Conservation (phyloP, 371 early-diverging fungal species). For the Saksenaea oblongispora region DNA sequence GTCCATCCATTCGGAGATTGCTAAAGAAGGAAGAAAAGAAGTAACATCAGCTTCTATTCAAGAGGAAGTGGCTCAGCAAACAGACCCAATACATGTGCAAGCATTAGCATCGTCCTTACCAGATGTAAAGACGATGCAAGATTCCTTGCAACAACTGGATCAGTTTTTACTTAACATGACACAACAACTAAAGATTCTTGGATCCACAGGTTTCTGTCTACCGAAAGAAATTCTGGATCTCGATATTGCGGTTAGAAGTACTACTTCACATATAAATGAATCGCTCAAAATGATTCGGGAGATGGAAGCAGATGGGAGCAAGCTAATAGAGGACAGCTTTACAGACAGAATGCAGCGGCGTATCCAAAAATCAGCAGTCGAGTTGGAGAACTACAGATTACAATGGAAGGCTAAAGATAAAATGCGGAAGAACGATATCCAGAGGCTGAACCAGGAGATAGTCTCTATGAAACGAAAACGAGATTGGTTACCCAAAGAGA, state of each 20-base stretch:
- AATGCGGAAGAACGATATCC: neutral
- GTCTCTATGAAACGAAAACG: neutral
- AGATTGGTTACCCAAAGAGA: neutral
- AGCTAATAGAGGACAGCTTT: too few species aligned
- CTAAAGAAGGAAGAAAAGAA: neutral
- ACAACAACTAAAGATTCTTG: neutral
- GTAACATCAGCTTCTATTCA: neutral
- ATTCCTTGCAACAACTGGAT: neutral
- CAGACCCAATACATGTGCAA: neutral
- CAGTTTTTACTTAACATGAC: neutral
- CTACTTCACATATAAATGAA: too few species aligned
- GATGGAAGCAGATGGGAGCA: too few species aligned
- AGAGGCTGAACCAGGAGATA: neutral
- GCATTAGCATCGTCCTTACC: neutral
- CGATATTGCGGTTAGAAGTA: neutral
- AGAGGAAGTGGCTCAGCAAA: neutral
- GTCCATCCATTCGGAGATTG: neutral
- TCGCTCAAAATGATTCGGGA: too few species aligned
- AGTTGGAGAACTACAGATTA: neutral
- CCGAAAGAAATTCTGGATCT: neutral
- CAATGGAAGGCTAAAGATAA: neutral
- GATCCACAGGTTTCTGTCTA: neutral
- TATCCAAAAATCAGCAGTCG: neutral
- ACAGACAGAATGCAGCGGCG: too few species aligned
- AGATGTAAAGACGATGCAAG: neutral